Conservation (phyloP, 345 rosid genomes). For the Rhizophora mangle region DNA sequence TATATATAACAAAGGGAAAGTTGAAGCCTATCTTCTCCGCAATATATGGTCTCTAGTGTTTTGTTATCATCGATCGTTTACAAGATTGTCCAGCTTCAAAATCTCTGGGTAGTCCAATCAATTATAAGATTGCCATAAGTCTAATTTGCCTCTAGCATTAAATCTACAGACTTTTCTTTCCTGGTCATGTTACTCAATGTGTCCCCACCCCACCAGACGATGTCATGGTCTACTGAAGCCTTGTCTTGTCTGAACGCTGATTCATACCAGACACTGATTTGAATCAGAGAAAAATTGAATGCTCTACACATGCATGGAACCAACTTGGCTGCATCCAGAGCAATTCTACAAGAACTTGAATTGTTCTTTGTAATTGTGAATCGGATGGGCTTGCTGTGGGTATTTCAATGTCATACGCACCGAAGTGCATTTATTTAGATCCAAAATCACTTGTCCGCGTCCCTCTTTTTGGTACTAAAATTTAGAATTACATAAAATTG, state of each 20-base stretch:
- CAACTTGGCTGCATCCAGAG: neutral
- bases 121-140: constrained; percentile 1
- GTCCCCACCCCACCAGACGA: neutral
- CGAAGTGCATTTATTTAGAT: neutral
- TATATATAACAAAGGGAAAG: neutral
- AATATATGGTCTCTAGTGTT: neutral
- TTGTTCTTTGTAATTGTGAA: neutral
- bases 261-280: neutral
- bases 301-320: constrained; percentile 3
- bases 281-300: constrained; percentile 2
- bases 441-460: constrained; percentile 4
- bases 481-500: neutral
- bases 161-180: neutral
- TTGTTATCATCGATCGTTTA: constrained; percentile 11
- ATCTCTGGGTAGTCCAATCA: constrained; percentile 1
- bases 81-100: constrained; percentile 2
- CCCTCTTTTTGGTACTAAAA: neutral
- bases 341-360: neutral
- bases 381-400: neutral
- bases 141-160: neutral
- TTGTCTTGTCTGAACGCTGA: neutral
- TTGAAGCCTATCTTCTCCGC: neutral
- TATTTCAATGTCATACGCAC: neutral
- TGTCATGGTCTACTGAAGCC: neutral
- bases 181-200: neutral